These are phyloP conservation scores for Pseudogymnoascus sp. DNA, from an alignment of 2,329 filamentous ascomycete species.

Conservation along the genomic window DNA sequence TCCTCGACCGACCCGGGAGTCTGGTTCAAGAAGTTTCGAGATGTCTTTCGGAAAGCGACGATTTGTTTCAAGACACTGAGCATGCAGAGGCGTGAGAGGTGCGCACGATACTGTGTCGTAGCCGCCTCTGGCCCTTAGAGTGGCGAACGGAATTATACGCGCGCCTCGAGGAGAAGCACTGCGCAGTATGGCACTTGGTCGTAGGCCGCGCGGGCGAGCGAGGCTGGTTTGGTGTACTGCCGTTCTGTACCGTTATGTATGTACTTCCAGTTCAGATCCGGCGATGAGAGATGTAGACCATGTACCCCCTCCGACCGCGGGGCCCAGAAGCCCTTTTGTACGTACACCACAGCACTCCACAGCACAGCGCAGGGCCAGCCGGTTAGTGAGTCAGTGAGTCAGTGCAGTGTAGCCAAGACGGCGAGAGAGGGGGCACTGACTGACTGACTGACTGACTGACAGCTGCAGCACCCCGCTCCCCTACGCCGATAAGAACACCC, in stretches of 20 bases:
- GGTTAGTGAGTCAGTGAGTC: too few species aligned
- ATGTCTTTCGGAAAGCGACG: not conserved
- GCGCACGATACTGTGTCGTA: not conserved
- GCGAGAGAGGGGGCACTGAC: not conserved
- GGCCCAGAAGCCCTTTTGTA: slow-evolving; percentile 1
- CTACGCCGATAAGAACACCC: too few species aligned
- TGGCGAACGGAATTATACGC: too few species aligned
- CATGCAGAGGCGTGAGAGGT: not conserved
- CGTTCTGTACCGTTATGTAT: not conserved
- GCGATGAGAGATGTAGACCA: not conserved
- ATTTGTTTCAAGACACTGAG: not conserved
- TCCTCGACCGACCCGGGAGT: not conserved
- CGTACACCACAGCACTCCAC: not conserved
- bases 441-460: too few species aligned
- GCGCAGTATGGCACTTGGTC: too few species aligned
- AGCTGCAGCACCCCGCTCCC: too few species aligned
- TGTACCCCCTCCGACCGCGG: not conserved
- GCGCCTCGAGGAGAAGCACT: not conserved
- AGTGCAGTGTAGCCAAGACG: not conserved
- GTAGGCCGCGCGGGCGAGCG: not conserved
- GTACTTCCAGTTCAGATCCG: not conserved
- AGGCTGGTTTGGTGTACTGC: not conserved
- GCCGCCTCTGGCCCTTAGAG: too few species aligned
- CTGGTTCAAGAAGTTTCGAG: not conserved
- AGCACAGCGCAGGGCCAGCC: too few species aligned